A percentile compares a stretch with the other conserved stretches of the same genome.
Evolutionary conservation across 2,329 filamentous ascomycete species (phyloP).

Genomic region (Pezizomycotina sp.): DNA sequence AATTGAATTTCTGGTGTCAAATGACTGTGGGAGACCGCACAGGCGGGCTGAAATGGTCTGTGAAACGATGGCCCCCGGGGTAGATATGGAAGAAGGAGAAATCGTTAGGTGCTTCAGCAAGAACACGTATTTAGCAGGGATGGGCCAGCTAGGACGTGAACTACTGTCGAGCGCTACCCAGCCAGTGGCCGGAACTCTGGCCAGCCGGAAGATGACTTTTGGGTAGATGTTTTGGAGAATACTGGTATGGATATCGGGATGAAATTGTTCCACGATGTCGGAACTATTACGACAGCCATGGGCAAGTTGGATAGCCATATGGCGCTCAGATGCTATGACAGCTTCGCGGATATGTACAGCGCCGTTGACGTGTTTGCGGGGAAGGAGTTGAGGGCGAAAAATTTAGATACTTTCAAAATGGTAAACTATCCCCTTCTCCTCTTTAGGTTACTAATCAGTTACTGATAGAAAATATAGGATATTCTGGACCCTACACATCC

Average conservation of each 20-base stretch:
- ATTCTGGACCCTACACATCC: too few species aligned
- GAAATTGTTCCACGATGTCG: conserved; percentile 3
- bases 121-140: conserved; percentile 57
- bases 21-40: conserved; percentile 81
- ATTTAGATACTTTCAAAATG: too few species aligned
- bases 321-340: too few species aligned
- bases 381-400: too few species aligned
- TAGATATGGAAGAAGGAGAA: conserved; percentile 49
- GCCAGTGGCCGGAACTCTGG: conserved; percentile 10
- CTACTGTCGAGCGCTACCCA: conserved; percentile 25
- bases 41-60: conserved; percentile 80
- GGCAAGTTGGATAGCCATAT: conserved; percentile 11
- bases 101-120: conserved; percentile 64
- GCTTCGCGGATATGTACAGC: too few species aligned
- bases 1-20: conserved; percentile 94
- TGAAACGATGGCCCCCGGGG: conserved; percentile 57
- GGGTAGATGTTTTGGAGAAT: neutral
- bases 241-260: conserved; percentile 1
- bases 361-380: too few species aligned
- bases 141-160: conserved; percentile 61
- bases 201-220: conserved; percentile 2
- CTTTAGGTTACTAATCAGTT: too few species aligned
- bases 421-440: too few species aligned
- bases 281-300: conserved; percentile 7
- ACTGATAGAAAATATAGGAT: too few species aligned